These are phyloP conservation scores for Phytophthora hybrid DNA, from an alignment of 352 stramenopile genomes.

Conservation along the genomic window DNA sequence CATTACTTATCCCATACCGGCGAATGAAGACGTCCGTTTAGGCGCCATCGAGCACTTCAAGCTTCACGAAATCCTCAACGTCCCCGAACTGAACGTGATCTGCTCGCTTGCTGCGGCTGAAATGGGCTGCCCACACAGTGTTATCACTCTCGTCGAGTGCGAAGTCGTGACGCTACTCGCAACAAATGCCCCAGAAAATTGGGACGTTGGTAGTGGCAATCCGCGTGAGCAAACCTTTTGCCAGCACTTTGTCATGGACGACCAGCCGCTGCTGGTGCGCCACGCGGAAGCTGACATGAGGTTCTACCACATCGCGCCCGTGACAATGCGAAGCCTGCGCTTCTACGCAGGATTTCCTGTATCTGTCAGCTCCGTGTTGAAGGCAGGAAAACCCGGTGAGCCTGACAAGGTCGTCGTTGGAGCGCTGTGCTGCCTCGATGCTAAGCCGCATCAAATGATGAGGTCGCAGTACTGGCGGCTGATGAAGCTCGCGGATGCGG, in stretches of 20 bases:
- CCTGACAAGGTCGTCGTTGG: slow-evolving; percentile 35
- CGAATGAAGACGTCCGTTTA: slow-evolving; percentile 38
- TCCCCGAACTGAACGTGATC: slow-evolving; percentile 43
- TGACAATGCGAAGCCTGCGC: slow-evolving; percentile 27
- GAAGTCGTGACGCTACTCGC: slow-evolving; percentile 42
- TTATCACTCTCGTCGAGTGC: slow-evolving; percentile 43
- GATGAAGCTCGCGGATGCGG: slow-evolving; percentile 41
- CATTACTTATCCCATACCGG: slow-evolving; percentile 39
- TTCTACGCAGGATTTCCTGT: slow-evolving; percentile 56
- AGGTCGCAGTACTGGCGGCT: slow-evolving; percentile 50
- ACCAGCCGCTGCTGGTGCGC: slow-evolving; percentile 42
- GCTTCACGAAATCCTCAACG: slow-evolving; percentile 31
- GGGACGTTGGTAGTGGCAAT: slow-evolving; percentile 40
- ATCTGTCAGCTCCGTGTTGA: slow-evolving; percentile 15
- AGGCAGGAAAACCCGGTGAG: not conserved
- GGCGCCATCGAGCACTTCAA: slow-evolving; percentile 32
- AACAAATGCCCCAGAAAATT: slow-evolving; percentile 37
- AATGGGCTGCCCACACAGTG: slow-evolving; percentile 36
- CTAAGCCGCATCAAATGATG: slow-evolving; percentile 37
- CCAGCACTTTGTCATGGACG: slow-evolving; percentile 55
- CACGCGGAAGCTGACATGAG: slow-evolving; percentile 52
- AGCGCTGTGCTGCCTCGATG: slow-evolving; percentile 47
- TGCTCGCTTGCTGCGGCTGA: slow-evolving; percentile 44
- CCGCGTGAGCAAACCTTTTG: slow-evolving; percentile 52
- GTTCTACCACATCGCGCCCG: slow-evolving; percentile 45